These are phyloP conservation scores for Leccinum rimulosum DNA, from an alignment of 768 basidiomycete genomes.

Conservation along the genomic window DNA sequence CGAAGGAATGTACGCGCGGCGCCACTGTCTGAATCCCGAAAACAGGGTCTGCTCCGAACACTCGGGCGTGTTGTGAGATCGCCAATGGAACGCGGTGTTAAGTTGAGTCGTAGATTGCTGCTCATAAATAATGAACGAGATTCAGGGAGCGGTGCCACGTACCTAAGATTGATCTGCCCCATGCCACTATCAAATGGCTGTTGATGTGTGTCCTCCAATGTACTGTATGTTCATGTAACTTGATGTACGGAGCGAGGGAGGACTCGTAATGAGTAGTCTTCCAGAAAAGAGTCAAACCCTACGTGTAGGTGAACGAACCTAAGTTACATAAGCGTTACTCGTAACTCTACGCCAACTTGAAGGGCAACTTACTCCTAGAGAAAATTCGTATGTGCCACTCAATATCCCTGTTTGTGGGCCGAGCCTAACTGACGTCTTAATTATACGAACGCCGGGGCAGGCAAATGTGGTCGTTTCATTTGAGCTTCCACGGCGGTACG, in stretches of 20 bases:
- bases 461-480: no score
- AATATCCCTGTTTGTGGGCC: no score
- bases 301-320: no score
- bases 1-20: constrained; percentile 22
- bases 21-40: constrained; percentile 24
- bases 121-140: constrained; percentile 3
- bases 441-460: no score
- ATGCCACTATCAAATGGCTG: no score
- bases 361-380: no score
- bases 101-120: constrained; percentile 42
- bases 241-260: constrained; percentile 11
- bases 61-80: constrained; percentile 48
- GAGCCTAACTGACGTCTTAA: no score
- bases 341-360: no score
- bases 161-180: constrained; percentile 55
- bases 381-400: no score
- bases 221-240: neutral
- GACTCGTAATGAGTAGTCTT: constrained; percentile 21
- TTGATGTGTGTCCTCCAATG: no score
- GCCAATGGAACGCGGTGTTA: constrained; percentile 45
- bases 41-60: constrained; percentile 30
- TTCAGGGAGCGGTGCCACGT: constrained; percentile 19
- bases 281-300: constrained; percentile 20
- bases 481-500: no score
- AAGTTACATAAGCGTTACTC: no score